Base-by-base conservation (phyloP, 306 rosid genomes). In the Prosopis cineraria region DNA sequence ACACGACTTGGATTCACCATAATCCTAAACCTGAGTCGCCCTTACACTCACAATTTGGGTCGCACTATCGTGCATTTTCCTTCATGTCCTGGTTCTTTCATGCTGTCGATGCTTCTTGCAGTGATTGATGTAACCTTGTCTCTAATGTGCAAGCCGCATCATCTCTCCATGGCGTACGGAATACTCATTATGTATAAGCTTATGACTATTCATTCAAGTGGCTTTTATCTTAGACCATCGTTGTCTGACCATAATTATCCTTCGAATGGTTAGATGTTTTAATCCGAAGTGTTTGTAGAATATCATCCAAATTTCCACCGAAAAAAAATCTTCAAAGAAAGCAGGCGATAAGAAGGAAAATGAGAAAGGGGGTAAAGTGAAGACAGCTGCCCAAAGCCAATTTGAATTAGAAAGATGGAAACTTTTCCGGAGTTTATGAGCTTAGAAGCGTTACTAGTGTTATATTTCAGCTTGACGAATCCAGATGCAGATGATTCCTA, bases 171-270 rank as follows among this genome's bases (percentile, higher is more conserved):
- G 10, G 20, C 22, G 19, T 14, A 65, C 50, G 78, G 77, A 34
- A 62, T 25, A 6, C n/a, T 60, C 74, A 7, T 31, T 72, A 74
- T 1, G 75, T n/a, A 30, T 66, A 19, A 27, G 67, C 70, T 65
- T n/a, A 81, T 47, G 64, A 62, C 68, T 39, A 64, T 75, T 74
- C 84, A 52, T 74, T 73, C 84, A 19, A 59, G 71, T 41, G 62
- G 55, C n/a, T 75, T 78, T 73, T 71, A 31, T 27, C 76, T 75
- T 36, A 76, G 87, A 20, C 86, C 86, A 4, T 14, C n/a, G 11
- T 56, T 25, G 19, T 27, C 10, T 27, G 34, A 27, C n/a, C 65
- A 10, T 58, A 4, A 10, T 12, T 5, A 1, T 58, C n/a, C 8
- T 12, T 27, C 13, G 36, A 58, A 58, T 36, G 37, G 8, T 58